Evolutionary conservation across 2,329 filamentous ascomycete species (phyloP).

Genomic region (Microdochium nivale): DNA sequence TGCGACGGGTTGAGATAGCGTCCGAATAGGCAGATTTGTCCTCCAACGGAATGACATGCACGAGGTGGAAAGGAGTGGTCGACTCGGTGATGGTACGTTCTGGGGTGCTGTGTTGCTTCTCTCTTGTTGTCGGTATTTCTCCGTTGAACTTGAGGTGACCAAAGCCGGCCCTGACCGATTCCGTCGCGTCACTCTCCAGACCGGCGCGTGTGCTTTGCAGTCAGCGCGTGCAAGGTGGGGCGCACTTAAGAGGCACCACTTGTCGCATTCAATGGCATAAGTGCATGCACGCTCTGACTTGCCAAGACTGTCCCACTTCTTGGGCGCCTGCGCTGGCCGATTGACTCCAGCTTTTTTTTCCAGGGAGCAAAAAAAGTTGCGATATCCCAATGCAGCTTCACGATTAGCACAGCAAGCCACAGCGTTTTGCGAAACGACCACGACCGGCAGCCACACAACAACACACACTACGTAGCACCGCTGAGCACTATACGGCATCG

Average conservation of each 20-base stretch:
- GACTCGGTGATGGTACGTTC: no score
- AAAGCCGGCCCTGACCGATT: neutral
- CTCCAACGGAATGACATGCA: no score
- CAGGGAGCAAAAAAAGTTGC: neutral
- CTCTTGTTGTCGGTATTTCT: no score
- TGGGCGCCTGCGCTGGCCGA: neutral
- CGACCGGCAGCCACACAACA: neutral
- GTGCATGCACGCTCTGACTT: neutral
- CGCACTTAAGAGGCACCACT: neutral
- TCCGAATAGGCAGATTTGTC: no score
- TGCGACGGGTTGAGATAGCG: neutral
- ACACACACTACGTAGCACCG: neutral
- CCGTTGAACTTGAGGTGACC: no score
- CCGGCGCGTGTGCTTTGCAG: neutral
- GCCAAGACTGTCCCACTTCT: neutral
- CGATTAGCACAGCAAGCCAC: neutral
- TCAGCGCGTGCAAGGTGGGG: neutral
- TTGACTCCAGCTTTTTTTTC: neutral
- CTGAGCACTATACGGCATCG: neutral
- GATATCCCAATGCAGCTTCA: neutral
- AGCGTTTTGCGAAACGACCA: no score
- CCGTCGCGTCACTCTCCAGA: neutral
- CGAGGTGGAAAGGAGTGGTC: no score
- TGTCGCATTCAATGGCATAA: neutral
- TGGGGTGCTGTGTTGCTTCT: no score